Evolutionary conservation across 441 rosid species (phyloP).

Genomic region (Pelargonium fulgidum): DNA sequence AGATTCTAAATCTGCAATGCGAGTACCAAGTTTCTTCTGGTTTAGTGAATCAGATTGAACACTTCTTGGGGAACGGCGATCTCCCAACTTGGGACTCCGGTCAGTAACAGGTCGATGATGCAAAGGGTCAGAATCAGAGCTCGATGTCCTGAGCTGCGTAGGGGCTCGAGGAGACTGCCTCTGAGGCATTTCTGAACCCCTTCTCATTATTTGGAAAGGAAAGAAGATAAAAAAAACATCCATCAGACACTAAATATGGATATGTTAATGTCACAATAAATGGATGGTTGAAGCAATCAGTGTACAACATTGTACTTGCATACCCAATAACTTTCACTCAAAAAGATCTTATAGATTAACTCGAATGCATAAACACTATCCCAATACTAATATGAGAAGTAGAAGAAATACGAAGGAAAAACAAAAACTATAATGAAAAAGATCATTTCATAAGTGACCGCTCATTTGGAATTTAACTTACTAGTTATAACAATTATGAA

Average conservation of each 20-base stretch:
- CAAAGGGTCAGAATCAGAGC: conserved; percentile 48
- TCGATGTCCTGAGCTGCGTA: conserved; percentile 47
- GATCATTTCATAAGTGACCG: too few species aligned
- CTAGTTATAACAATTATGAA: too few species aligned
- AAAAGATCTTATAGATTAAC: too few species aligned
- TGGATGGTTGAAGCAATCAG: not conserved
- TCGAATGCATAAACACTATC: too few species aligned
- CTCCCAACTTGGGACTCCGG: conserved; percentile 65
- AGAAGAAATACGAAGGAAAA: too few species aligned
- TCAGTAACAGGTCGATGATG: conserved; percentile 51
- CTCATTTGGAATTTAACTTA: too few species aligned
- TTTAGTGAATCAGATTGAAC: conserved; percentile 48
- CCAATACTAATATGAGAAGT: too few species aligned
- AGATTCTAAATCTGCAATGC: conserved; percentile 78
- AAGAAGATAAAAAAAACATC: conserved; percentile 6
- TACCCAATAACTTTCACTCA: too few species aligned
- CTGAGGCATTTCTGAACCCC: conserved; percentile 68
- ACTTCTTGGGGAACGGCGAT: conserved; percentile 68
- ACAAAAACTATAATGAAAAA: too few species aligned
- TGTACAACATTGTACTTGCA: too few species aligned
- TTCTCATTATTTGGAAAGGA: conserved; percentile 19
- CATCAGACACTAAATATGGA: not conserved
- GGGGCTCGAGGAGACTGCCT: conserved; percentile 63
- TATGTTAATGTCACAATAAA: not conserved
- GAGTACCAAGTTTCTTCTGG: conserved; percentile 76